A percentile compares a stretch with the other conserved stretches of the same genome.
These are phyloP conservation scores for Sequoiadendron giganteum DNA, from an alignment of 75 land plant genomes.

Conservation along the genomic window DNA sequence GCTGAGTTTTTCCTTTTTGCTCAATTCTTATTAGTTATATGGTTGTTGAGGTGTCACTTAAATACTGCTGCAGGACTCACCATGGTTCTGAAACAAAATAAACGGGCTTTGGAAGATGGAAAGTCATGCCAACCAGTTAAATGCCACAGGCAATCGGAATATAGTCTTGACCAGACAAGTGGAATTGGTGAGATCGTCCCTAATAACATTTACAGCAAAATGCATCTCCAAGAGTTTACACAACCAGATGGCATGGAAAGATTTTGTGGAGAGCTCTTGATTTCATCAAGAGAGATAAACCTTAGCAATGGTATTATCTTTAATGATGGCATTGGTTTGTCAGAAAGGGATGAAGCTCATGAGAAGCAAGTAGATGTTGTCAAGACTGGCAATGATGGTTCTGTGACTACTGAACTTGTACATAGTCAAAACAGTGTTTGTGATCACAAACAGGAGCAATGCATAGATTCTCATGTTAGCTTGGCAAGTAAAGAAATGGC, in stretches of 20 bases:
- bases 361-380: slow-evolving; percentile 4
- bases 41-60: not conserved
- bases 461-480: not conserved
- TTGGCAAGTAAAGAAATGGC: not conserved
- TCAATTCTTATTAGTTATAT: not conserved
- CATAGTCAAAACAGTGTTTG: slow-evolving; percentile 3
- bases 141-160: not conserved
- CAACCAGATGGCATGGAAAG: not conserved
- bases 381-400: not conserved
- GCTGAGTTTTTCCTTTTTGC: not conserved
- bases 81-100: slow-evolving; percentile 1
- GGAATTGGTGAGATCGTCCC: not conserved
- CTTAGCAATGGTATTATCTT: not conserved
- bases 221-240: not conserved
- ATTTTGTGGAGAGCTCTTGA: not conserved
- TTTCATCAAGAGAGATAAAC: not conserved
- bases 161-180: not conserved
- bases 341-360: not conserved
- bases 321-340: not conserved
- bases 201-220: not conserved
- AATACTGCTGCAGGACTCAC: not conserved
- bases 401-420: not conserved
- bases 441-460: not conserved
- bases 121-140: not conserved
- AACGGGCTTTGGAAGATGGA: slow-evolving; percentile 2